phyloP scores from a whole-genome alignment of 2,329 filamentous ascomycete genomes.

The Pseudogymnoascus verrucosus region DNA sequence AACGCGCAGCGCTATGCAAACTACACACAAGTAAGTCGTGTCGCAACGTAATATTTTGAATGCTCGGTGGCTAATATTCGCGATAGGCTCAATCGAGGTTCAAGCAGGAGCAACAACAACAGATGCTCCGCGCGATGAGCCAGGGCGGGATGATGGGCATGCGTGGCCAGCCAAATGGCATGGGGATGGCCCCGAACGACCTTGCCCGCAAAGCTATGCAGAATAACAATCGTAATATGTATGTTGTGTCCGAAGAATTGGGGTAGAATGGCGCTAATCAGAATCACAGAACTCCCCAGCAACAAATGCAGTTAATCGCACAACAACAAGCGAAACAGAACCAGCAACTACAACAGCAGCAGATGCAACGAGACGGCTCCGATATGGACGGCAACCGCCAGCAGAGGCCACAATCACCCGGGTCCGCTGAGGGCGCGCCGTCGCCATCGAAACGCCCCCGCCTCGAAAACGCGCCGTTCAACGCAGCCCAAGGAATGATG shows the following conservation, averaged over 20 bases:
- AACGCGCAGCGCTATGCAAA: slow-evolving; percentile 68
- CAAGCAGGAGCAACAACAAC: slow-evolving; percentile 68
- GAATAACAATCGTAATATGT: slow-evolving; percentile 64
- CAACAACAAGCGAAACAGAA: slow-evolving; percentile 60
- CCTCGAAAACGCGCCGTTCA: slow-evolving; percentile 66
- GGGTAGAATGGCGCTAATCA: neutral
- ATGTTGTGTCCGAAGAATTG: slow-evolving; percentile 28
- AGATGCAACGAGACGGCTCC: slow-evolving; percentile 83
- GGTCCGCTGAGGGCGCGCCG: slow-evolving; percentile 76
- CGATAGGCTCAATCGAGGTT: slow-evolving; percentile 58
- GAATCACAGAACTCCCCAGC: slow-evolving; percentile 34
- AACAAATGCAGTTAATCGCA: slow-evolving; percentile 63
- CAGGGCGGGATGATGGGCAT: slow-evolving; percentile 65
- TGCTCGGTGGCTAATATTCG: slow-evolving; percentile 20
- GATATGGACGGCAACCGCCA: slow-evolving; percentile 78
- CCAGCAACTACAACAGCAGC: slow-evolving; percentile 50
- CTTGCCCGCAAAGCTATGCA: slow-evolving; percentile 70
- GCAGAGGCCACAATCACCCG: slow-evolving; percentile 68
- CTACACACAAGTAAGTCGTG: slow-evolving; percentile 66
- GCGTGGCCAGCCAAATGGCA: slow-evolving; percentile 55
- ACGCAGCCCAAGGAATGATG: slow-evolving; percentile 61
- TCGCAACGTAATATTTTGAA: slow-evolving; percentile 9
- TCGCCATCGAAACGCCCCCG: slow-evolving; percentile 88
- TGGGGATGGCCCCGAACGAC: slow-evolving; percentile 49
- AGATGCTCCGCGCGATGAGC: slow-evolving; percentile 64